Conservation (phyloP, 768 basidiomycete species). For the Arthromyces matolae region DNA sequence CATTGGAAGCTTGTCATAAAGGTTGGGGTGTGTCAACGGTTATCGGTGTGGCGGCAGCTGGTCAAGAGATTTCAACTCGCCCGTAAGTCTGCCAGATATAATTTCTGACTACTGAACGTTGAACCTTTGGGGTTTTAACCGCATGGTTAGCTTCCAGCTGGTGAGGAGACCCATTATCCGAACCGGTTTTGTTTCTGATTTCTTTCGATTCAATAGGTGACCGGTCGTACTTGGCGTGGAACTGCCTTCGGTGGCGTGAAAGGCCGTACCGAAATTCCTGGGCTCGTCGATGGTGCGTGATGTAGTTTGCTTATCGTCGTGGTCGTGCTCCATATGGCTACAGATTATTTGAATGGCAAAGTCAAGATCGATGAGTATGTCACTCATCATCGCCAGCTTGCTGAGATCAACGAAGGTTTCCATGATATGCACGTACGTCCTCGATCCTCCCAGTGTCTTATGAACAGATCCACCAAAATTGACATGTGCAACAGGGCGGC, state of each 20-base stretch:
- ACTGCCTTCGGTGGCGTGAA: constrained; percentile 97
- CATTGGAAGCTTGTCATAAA: constrained; percentile 98
- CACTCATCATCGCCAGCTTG: constrained; percentile 75
- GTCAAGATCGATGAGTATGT: constrained; percentile 96
- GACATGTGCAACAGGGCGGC: constrained; percentile 56
- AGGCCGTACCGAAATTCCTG: constrained; percentile 92
- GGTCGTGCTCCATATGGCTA: no score
- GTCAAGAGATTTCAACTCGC: constrained; percentile 89
- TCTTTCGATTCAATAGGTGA: constrained; percentile 49
- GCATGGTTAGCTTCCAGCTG: constrained; percentile 46
- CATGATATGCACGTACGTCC: constrained; percentile 95
- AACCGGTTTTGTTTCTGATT: background rate
- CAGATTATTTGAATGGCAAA: constrained; percentile 80
- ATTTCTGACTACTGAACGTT: no score
- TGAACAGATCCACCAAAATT: background rate
- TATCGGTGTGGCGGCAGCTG: constrained; percentile 96
- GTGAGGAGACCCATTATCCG: constrained; percentile 25
- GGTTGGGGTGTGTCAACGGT: constrained; percentile 97
- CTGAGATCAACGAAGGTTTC: constrained; percentile 84
- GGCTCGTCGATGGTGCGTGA: constrained; percentile 85
- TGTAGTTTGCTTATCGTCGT: no score
- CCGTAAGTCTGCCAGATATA: constrained; percentile 48
- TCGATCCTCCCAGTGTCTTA: background rate
- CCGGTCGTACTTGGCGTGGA: constrained; percentile 93
- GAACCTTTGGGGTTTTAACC: no score